phyloP scores from a whole-genome alignment of 192 early-diverging fungal genomes.

The Diversispora epigaea region DNA sequence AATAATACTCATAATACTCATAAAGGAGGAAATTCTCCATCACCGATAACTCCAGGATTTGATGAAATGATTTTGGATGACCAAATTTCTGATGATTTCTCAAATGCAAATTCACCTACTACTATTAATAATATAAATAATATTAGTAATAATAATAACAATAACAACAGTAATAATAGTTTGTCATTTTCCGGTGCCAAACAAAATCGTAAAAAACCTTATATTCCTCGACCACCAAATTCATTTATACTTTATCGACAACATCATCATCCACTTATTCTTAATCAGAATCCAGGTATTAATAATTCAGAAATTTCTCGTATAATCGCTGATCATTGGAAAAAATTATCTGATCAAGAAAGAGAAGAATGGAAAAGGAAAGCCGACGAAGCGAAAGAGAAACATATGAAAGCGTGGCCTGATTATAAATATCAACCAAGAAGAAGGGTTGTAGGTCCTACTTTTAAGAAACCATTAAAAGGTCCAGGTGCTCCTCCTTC shows the following conservation, averaged over 20 bases:
- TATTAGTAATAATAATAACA: neutral
- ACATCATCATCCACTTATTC: slow-evolving; percentile 32
- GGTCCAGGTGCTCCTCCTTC: slow-evolving; percentile 7
- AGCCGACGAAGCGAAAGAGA: slow-evolving; percentile 32
- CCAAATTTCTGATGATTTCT: slow-evolving; percentile 9
- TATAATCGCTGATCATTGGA: slow-evolving; percentile 33
- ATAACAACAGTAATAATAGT: neutral
- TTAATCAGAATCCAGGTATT: slow-evolving; percentile 33
- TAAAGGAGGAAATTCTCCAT: neutral
- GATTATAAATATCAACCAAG: slow-evolving; percentile 35
- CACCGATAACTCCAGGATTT: slow-evolving; percentile 15
- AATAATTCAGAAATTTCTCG: slow-evolving; percentile 33
- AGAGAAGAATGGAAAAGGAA: slow-evolving; percentile 33
- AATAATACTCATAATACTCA: neutral
- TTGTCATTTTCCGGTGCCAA: slow-evolving; percentile 1
- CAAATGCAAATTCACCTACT: neutral
- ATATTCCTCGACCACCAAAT: slow-evolving; percentile 34
- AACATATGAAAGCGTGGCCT: slow-evolving; percentile 32
- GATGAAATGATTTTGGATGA: slow-evolving; percentile 26
- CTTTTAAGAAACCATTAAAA: slow-evolving; percentile 24
- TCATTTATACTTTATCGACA: slow-evolving; percentile 33
- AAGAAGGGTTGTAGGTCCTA: slow-evolving; percentile 29
- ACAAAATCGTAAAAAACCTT: slow-evolving; percentile 31
- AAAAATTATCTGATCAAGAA: slow-evolving; percentile 21
- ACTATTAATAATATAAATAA: neutral